Evolutionary conservation across 2,329 filamentous ascomycete genomes (phyloP).

Genomic region (Podosphaera aphanis): DNA sequence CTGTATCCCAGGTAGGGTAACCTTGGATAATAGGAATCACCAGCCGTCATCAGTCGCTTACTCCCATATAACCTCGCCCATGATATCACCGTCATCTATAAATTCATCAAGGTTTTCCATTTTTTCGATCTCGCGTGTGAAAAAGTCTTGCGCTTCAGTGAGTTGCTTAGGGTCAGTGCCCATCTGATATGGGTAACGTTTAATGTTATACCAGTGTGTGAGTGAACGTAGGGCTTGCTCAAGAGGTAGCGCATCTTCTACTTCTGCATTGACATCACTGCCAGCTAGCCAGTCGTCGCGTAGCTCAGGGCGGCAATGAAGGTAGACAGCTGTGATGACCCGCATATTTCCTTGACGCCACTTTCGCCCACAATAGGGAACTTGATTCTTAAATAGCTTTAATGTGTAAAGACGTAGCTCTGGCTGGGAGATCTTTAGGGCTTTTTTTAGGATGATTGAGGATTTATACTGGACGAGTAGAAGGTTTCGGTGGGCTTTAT

Average conservation of each 20-base stretch:
- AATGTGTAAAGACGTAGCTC: conserved; percentile 79
- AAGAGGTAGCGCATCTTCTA: conserved; percentile 75
- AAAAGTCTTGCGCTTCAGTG: conserved; percentile 58
- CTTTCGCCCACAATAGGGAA: conserved; percentile 92
- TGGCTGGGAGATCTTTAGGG: conserved; percentile 71
- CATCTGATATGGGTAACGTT: conserved; percentile 61
- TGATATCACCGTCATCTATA: conserved; percentile 18
- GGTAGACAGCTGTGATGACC: conserved; percentile 88
- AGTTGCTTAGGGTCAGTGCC: conserved; percentile 27
- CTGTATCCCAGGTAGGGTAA: too few relatives aligned
- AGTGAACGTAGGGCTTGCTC: conserved; percentile 76
- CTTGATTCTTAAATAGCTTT: conserved; percentile 96
- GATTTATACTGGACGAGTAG: conserved; percentile 91
- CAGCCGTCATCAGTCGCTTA: conserved; percentile 8
- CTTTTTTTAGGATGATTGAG: conserved; percentile 73
- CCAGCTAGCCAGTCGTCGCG: conserved; percentile 88
- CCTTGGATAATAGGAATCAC: not conserved
- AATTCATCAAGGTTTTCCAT: conserved; percentile 24
- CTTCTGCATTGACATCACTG: conserved; percentile 75
- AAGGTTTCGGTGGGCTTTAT: conserved; percentile 84
- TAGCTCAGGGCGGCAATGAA: conserved; percentile 79
- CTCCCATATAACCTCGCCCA: conserved; percentile 11
- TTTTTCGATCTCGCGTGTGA: conserved; percentile 52
- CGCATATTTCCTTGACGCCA: conserved; percentile 98
- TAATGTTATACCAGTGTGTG: conserved; percentile 85